Conservation (phyloP, 306 rosid genomes). For the Dalbergia oliveri region DNA sequence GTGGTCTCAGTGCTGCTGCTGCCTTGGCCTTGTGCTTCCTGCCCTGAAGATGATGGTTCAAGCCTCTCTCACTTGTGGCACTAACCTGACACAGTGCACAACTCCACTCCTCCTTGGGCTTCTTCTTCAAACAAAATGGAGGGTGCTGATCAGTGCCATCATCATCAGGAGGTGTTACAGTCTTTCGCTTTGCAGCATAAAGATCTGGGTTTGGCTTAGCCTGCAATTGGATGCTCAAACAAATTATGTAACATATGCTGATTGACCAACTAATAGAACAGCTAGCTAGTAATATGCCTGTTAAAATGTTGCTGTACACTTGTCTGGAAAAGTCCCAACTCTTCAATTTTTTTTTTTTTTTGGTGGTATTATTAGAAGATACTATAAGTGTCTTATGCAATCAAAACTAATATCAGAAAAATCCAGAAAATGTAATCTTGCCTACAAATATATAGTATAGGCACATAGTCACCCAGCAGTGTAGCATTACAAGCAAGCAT, state of each 20-base stretch:
- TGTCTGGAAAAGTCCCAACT: too few species aligned
- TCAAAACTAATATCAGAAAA: too few species aligned
- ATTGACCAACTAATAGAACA: neutral
- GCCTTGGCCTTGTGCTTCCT: conserved; percentile 75
- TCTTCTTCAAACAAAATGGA: conserved; percentile 50
- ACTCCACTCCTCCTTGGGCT: conserved; percentile 64
- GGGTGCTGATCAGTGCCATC: conserved; percentile 1
- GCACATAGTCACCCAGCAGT: too few species aligned
- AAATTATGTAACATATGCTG: conserved; percentile 25
- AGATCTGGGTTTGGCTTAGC: conserved; percentile 59
- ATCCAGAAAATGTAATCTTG: too few species aligned
- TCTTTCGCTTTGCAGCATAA: conserved; percentile 57
- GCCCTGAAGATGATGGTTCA: conserved; percentile 65
- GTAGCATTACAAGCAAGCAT: too few species aligned
- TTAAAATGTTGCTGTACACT: too few species aligned
- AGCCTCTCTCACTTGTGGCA: conserved; percentile 44
- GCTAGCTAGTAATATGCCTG: too few species aligned
- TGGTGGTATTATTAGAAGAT: too few species aligned
- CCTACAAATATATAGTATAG: too few species aligned
- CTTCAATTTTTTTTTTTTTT: too few species aligned
- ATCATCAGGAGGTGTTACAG: conserved; percentile 23
- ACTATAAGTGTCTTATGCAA: too few species aligned
- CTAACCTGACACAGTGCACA: conserved; percentile 67
- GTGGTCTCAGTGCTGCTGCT: conserved; percentile 41
- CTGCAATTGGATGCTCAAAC: conserved; percentile 58